phyloP scores from a whole-genome alignment of 106 monocot genomes.

The Dioscorea zingiberensis region DNA sequence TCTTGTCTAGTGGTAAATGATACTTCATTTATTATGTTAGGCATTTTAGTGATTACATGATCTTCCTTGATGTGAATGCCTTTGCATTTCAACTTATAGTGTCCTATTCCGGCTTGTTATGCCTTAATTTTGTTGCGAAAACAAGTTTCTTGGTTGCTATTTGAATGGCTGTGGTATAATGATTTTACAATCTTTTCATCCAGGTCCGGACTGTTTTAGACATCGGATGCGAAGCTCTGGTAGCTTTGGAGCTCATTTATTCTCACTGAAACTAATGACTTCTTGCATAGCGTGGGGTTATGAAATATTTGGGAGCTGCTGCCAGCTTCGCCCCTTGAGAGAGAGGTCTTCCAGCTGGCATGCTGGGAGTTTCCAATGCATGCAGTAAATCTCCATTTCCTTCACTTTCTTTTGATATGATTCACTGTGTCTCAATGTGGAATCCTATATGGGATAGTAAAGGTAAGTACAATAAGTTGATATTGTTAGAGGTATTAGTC shows the following conservation, averaged over 20 bases:
- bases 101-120: too few species aligned
- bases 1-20: too few species aligned
- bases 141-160: too few species aligned
- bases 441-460: constrained; percentile 74
- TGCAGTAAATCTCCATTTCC: constrained; percentile 83
- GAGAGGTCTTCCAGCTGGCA: constrained; percentile 92
- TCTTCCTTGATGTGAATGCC: too few species aligned
- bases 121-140: constrained; percentile 5
- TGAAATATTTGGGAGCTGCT: constrained; percentile 83
- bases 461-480: too few species aligned
- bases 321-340: constrained; percentile 86
- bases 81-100: too few species aligned
- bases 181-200: too few species aligned
- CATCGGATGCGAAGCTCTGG: constrained; percentile 97
- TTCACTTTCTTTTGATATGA: constrained; percentile 82
- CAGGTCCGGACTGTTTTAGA: constrained; percentile 87
- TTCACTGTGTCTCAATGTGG: constrained; percentile 90
- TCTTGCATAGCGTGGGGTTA: constrained; percentile 90
- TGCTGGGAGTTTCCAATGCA: constrained; percentile 63
- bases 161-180: too few species aligned
- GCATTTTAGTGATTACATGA: too few species aligned
- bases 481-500: too few species aligned
- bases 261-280: constrained; percentile 65
- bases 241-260: constrained; percentile 89
- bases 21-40: too few species aligned